Percentiles rank a stretch among this genome's conserved stretches.
phyloP scores from a whole-genome alignment of 345 rosid species.

The Trapa bicornis region DNA sequence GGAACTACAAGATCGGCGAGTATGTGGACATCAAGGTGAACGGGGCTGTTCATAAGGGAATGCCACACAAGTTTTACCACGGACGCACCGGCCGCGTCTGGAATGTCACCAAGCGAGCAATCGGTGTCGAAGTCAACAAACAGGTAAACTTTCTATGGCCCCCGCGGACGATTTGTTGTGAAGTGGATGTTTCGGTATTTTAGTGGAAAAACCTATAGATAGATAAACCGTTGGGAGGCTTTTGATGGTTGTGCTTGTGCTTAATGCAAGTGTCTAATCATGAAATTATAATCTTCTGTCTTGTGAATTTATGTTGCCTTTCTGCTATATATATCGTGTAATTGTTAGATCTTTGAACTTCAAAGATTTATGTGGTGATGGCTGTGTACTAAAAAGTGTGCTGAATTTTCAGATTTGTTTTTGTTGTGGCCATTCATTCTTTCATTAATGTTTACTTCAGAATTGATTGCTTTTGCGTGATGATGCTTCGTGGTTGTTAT shows the following conservation, averaged over 20 bases:
- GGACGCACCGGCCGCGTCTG: slow-evolving; percentile 86
- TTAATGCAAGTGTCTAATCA: too few species aligned
- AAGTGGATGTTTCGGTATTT: not conserved
- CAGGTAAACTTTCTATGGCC: slow-evolving; percentile 28
- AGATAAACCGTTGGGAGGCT: not conserved
- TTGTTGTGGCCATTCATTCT: not conserved
- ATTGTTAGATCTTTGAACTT: too few species aligned
- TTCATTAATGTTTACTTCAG: not conserved
- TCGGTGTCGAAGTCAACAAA: slow-evolving; percentile 77
- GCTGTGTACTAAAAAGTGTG: not conserved
- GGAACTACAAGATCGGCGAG: slow-evolving; percentile 65
- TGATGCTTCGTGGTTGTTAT: not conserved
- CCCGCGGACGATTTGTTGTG: not conserved
- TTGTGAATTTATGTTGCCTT: too few species aligned
- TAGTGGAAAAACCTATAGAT: too few species aligned
- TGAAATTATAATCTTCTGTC: too few species aligned
- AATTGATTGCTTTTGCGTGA: not conserved
- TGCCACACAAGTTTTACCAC: slow-evolving; percentile 75
- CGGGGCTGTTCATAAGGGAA: slow-evolving; percentile 81
- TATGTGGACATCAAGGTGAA: slow-evolving; percentile 72
- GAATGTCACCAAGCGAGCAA: slow-evolving; percentile 82
- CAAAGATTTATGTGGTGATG: not conserved
- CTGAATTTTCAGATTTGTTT: not conserved
- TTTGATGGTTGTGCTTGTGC: not conserved
- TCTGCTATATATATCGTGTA: too few species aligned